Percentiles rank a stretch among this genome's conserved stretches.
These are phyloP conservation scores for Skeletonema costatum DNA, from an alignment of 108 stramenopile species.

Conservation along the genomic window DNA sequence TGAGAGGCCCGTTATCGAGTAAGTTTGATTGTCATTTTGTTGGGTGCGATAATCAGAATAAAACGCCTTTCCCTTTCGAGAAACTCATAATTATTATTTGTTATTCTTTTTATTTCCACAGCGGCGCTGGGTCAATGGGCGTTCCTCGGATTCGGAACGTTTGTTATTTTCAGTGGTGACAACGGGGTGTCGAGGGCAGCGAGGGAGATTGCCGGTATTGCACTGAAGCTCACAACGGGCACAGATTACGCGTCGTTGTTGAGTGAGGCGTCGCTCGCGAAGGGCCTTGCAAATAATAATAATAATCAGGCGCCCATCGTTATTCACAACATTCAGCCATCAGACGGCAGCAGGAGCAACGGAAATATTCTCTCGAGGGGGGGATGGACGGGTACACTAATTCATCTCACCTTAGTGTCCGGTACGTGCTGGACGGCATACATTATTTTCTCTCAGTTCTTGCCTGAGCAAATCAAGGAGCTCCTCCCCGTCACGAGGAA, in stretches of 20 bases:
- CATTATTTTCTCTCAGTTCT: conserved; percentile 51
- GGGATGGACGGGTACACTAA: background rate
- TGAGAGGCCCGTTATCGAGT: too few species aligned
- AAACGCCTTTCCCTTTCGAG: too few species aligned
- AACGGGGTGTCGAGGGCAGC: conserved; percentile 36
- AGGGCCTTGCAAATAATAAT: background rate
- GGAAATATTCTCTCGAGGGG: background rate
- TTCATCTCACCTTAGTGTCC: conserved; percentile 37
- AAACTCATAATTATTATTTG: too few species aligned
- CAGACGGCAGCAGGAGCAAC: background rate
- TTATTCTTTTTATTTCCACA: background rate
- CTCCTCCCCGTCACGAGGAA: conserved; percentile 77
- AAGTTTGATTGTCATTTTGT: too few species aligned
- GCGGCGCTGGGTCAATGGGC: conserved; percentile 69
- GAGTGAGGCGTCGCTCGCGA: conserved; percentile 5
- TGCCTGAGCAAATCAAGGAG: conserved; percentile 71
- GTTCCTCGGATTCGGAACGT: conserved; percentile 53
- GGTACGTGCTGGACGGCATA: conserved; percentile 72
- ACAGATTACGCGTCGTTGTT: conserved; percentile 1
- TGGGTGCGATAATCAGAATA: too few species aligned
- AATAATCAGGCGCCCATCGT: conserved; percentile 21
- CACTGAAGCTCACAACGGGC: conserved; percentile 23
- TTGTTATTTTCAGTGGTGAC: conserved; percentile 44
- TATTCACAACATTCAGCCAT: conserved; percentile 30
- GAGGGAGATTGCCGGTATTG: conserved; percentile 15